Evolutionary conservation across 83 land plant genomes (phyloP).

Genomic region (Larix sibirica): DNA sequence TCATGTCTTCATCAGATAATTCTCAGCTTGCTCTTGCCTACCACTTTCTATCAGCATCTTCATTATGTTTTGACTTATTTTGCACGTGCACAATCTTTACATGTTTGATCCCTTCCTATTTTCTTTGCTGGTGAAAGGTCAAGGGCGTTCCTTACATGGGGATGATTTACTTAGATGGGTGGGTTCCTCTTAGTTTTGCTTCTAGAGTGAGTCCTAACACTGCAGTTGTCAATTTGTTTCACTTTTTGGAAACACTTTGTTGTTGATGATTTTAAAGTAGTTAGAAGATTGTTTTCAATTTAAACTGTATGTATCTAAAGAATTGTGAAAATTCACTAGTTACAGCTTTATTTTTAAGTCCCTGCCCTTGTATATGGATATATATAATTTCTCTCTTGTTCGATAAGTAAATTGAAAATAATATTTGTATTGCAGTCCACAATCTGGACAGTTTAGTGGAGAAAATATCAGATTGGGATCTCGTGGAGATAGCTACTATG

Average conservation of each 20-base stretch:
- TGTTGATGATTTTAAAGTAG: background rate
- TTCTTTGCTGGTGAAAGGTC: too few relatives aligned
- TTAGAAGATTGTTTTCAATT: background rate
- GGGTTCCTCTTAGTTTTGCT: background rate
- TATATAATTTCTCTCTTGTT: background rate
- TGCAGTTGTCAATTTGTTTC: background rate
- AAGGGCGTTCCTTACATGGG: background rate
- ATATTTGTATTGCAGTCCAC: slow-evolving; percentile 63
- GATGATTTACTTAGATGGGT: background rate
- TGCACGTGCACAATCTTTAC: too few relatives aligned
- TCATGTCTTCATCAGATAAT: too few relatives aligned
- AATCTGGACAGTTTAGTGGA: slow-evolving; percentile 87
- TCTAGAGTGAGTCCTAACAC: background rate
- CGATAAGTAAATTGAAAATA: background rate
- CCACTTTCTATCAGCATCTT: too few relatives aligned
- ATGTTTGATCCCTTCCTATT: too few relatives aligned
- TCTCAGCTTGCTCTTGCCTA: too few relatives aligned
- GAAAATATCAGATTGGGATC: slow-evolving; percentile 92
- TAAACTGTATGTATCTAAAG: background rate
- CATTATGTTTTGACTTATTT: too few relatives aligned
- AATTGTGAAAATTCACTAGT: background rate
- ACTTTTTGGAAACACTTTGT: background rate
- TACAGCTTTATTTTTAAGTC: background rate
- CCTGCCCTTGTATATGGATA: background rate
- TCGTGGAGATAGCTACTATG: slow-evolving; percentile 98